phyloP scores from a whole-genome alignment of 176 grass and related monocot species.

The Aegilops sharonensis region DNA sequence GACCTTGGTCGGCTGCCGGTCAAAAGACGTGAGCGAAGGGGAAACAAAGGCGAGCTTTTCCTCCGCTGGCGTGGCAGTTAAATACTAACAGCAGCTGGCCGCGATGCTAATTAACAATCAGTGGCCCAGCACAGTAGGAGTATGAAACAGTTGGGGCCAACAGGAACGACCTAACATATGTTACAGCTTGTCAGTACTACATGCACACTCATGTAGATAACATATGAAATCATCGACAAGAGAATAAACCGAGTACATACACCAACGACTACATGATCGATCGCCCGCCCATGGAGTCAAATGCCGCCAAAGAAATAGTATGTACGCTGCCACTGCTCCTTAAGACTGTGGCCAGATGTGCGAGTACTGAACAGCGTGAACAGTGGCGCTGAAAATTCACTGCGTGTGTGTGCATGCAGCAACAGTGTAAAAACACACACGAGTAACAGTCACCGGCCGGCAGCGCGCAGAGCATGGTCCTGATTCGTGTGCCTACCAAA shows the following conservation, averaged over 20 bases:
- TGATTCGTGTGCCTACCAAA: conserved; percentile 31
- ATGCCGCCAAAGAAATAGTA: neutral
- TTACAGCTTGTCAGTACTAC: neutral
- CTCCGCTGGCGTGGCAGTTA: neutral
- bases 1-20: neutral
- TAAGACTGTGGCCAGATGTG: conserved; percentile 15
- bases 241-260: neutral
- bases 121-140: conserved; percentile 3
- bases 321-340: neutral
- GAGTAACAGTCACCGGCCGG: conserved; percentile 25
- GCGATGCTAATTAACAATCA: conserved; percentile 30
- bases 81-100: neutral
- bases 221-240: conserved; percentile 3
- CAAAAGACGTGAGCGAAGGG: conserved; percentile 32
- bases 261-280: conserved; percentile 10
- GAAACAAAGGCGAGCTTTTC: neutral
- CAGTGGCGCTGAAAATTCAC: neutral
- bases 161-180: neutral
- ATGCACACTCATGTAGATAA: neutral
- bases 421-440: neutral
- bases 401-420: neutral
- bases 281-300: neutral
- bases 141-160: conserved; percentile 25
- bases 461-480: conserved; percentile 38
- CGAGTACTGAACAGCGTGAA: neutral